phyloP scores from a whole-genome alignment of 176 grass and related monocot species.

The Cenchrus fungigraminus region DNA sequence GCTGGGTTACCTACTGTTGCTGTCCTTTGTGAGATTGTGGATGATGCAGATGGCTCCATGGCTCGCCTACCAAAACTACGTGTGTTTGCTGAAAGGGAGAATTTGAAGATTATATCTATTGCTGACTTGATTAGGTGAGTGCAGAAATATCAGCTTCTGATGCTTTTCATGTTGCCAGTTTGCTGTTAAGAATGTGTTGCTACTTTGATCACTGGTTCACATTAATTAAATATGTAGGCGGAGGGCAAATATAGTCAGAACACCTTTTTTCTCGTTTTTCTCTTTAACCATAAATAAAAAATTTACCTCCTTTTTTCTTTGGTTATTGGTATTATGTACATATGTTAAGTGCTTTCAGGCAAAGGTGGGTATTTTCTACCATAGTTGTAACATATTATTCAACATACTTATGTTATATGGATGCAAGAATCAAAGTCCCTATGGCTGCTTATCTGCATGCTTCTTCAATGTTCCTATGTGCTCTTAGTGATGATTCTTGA shows the following conservation, averaged over 20 bases:
- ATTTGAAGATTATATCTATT: conserved; percentile 91
- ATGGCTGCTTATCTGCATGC: neutral
- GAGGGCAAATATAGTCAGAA: too few species aligned
- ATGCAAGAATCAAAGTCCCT: neutral
- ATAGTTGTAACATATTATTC: neutral
- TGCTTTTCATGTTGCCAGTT: conserved; percentile 7
- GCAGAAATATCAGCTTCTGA: conserved; percentile 14
- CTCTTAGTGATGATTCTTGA: neutral
- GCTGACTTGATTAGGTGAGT: conserved; percentile 87
- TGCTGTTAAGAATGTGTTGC: neutral
- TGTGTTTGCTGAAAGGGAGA: conserved; percentile 82
- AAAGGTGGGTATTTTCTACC: neutral
- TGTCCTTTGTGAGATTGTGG: conserved; percentile 86
- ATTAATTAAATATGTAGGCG: neutral
- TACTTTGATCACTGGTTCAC: neutral
- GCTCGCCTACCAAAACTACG: conserved; percentile 71
- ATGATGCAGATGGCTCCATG: conserved; percentile 89
- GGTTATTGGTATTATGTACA: neutral
- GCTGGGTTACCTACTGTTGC: conserved; percentile 73
- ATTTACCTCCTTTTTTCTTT: neutral
- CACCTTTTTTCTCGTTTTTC: too few species aligned
- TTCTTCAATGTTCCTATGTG: conserved; percentile 1
- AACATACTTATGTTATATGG: neutral
- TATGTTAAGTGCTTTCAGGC: conserved; percentile 5
- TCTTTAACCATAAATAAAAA: too few species aligned